Percentiles rank a stretch among this genome's conserved stretches.
These are phyloP conservation scores for Toxicodendron radicans DNA, from an alignment of 345 rosid species.

Conservation along the genomic window DNA sequence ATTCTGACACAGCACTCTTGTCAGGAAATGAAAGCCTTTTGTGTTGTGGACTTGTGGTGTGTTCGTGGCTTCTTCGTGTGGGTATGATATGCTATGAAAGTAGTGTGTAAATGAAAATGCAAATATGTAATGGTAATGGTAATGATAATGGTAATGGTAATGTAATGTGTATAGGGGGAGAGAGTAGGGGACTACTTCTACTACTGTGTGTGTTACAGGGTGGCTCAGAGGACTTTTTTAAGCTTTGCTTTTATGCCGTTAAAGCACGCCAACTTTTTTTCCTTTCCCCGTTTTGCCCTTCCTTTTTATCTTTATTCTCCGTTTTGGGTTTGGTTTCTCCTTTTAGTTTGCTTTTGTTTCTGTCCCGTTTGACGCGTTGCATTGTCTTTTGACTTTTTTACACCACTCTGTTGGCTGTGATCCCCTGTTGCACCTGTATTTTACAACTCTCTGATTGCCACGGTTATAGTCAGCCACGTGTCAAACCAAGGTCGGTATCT, in stretches of 20 bases:
- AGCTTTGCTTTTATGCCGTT: conserved; percentile 33
- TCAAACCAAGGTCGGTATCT: not conserved
- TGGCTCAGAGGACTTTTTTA: conserved; percentile 21
- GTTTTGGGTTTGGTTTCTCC: not conserved
- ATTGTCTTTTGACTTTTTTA: conserved; percentile 17
- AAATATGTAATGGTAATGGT: not conserved
- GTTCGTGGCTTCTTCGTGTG: too few relatives aligned
- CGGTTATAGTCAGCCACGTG: not conserved
- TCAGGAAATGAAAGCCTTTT: too few relatives aligned
- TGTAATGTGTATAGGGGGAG: conserved; percentile 23
- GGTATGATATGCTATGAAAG: too few relatives aligned
- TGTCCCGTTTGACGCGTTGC: conserved; percentile 18
- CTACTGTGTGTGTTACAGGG: conserved; percentile 22
- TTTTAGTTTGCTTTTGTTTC: not conserved
- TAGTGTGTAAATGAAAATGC: too few relatives aligned
- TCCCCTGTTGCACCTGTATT: not conserved
- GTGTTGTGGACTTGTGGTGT: too few relatives aligned
- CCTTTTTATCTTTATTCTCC: not conserved
- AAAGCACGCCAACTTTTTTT: conserved; percentile 39
- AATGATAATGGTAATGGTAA: conserved; percentile 13
- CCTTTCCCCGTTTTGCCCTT: conserved; percentile 31
- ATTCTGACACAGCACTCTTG: conserved; percentile 46
- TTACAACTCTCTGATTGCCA: not conserved
- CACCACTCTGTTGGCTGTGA: not conserved
- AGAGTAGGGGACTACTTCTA: not conserved